Base-by-base conservation (phyloP, 768 basidiomycete species). In the Kwoniella pini region DNA sequence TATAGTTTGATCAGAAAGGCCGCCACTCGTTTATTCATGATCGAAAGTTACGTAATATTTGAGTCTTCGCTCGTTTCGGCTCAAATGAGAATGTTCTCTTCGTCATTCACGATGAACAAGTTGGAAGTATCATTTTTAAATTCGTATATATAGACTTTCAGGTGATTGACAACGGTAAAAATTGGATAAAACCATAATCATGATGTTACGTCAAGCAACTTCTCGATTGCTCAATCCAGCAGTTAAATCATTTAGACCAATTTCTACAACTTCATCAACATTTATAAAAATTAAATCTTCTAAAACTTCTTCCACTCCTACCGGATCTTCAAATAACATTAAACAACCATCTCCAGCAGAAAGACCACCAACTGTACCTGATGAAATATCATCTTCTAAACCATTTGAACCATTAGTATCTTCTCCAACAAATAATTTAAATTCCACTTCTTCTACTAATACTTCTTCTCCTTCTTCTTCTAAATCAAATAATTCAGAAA, bases 281-380 rank as follows among this genome's bases (percentile, higher is more conserved):
- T n/a, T 52, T 27, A 61, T 64, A 44, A 71, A 66, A 54, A 62
- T 68, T 39, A 50, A 64, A 56, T 62, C 67, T 48, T 57, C 33
- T 12, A 48, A 33, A 3, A 21, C 46, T 43, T 15, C 27, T n/a
- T 17, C 46, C n/a, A 4, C 36, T 13, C 15, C 19, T 24, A 19
- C n/a, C n/a, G n/a, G n/a, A n/a, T n/a, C 46, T n/a, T 26, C 38
- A 17, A 4, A 6, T 28, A 7, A 26, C 5, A 12, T 21, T 21
- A 21, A 54, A 4, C 27, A 56, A 5, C 70, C 75, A 38, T 72
- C 71, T 12, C 73, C 74, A 1, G 71, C 74, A 12, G 74, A 77
- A 58, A 24, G 68, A 57, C 74, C 76, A 13, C 71, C 76, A 15
- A 45, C 62, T 24, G 61, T 65, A 4, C 74, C 74, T 15, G 55